A percentile compares a stretch with the other conserved stretches of the same genome.
phyloP scores from a whole-genome alignment of 1,284 basidiomycete genomes.

The Phenoliferia sp. region DNA sequence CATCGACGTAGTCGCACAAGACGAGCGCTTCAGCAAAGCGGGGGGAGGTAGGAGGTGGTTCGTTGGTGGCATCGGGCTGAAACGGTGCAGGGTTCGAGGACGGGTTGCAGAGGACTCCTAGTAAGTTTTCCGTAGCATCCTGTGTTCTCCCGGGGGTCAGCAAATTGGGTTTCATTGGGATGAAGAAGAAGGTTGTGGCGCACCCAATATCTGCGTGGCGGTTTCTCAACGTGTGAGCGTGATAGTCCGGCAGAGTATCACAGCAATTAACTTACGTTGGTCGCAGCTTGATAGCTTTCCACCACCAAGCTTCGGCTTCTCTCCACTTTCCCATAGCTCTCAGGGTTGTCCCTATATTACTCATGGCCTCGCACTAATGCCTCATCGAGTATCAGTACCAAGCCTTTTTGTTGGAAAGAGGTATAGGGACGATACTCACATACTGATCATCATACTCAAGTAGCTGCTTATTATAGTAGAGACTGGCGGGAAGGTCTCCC shows the following conservation, averaged over 20 bases:
- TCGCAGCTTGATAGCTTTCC: conserved; percentile 46
- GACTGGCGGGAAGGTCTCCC: conserved; percentile 35
- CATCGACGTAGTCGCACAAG: conserved; percentile 43
- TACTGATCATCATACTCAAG: conserved; percentile 44
- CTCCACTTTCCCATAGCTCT: conserved; percentile 44
- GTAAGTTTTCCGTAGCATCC: conserved; percentile 47
- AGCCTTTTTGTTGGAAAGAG: neutral
- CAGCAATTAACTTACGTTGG: conserved; percentile 42
- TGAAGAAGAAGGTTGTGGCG: neutral
- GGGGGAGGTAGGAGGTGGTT: conserved; percentile 19
- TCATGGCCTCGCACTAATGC: conserved; percentile 49
- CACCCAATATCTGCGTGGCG: conserved; percentile 24
- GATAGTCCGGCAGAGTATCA: neutral
- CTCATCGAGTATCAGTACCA: neutral
- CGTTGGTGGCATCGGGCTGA: neutral
- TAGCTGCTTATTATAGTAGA: conserved; percentile 43
- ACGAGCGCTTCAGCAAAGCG: conserved; percentile 43
- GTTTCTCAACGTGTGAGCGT: neutral
- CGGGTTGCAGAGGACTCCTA: conserved; percentile 46
- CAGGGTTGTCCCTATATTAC: conserved; percentile 53
- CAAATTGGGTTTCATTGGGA: neutral
- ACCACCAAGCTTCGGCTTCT: conserved; percentile 50
- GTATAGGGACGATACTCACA: conserved; percentile 36
- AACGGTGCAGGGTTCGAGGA: conserved; percentile 1
- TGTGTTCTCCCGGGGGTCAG: no score